Base-by-base conservation (phyloP, 805 yeast species). In the Grigorovia humatica region DNA sequence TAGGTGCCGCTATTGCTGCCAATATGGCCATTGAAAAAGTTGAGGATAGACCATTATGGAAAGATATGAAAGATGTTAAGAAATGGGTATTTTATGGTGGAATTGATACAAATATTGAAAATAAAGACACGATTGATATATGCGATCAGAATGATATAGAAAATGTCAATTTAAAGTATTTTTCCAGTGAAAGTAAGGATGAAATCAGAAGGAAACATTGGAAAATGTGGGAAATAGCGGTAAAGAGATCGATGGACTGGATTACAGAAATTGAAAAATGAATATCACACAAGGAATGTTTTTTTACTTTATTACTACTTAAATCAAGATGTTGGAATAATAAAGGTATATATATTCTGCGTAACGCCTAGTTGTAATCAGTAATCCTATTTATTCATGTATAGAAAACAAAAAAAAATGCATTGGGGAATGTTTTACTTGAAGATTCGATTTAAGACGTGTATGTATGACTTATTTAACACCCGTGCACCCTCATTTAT, bases 41-140 rank as follows among this genome's bases (percentile, higher is more conserved):
- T 13, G 69, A 73, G 23, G 79, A 81, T 19, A 77, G 86, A 52
- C 70, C 74, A 45, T 67, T 88, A 47, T 90, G 96, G 96, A 75
- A 74, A 52, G 79, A 81, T 58, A 71, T 89, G 55, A 83, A 78
- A 49, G 96, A 89, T 54, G 85, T 86, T 45, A 73, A 82, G 69
- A 90, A 96, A 55, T 89, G 88, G 67, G 96, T 93, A 44, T 88
- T 88, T 71, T 90, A 85, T 72, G 96, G 96, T 66, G 98, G 98
- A 2, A 38, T 5, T 32, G 38, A 32, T 8, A 32, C 11, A 2
- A 32, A 32, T 9, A 8, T 30, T 8, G 9, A 30, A 30, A 8
- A 9, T 32, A 32, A 32, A 9, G 38, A 13, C 8, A 5, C 15
- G 3, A 32, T 11, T 11, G 38, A 32, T 11, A 2, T 8, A 32